These are phyloP conservation scores for Neofusicoccum parvum DNA, from an alignment of 2,329 filamentous ascomycete genomes.

Conservation along the genomic window DNA sequence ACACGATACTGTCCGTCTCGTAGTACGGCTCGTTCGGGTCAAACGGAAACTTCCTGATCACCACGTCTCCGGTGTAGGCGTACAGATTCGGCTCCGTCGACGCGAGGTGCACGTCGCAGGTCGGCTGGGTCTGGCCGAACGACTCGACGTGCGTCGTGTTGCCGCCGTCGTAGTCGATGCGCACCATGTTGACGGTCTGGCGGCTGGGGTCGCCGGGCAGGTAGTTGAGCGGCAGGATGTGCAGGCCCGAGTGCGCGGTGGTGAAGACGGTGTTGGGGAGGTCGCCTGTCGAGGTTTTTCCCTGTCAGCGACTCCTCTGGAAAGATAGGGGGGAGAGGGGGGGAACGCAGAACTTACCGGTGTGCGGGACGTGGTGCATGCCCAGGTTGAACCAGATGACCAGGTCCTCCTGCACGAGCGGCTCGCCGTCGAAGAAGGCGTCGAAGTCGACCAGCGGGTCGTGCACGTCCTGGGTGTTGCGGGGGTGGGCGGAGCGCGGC, in stretches of 20 bases:
- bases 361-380: constrained; percentile 53
- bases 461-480: constrained; percentile 48
- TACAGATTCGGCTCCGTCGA: not conserved
- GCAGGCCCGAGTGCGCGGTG: constrained; percentile 48
- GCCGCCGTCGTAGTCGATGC: constrained; percentile 40
- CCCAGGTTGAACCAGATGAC: constrained; percentile 57
- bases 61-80: constrained; percentile 30
- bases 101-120: not conserved
- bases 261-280: constrained; percentile 58
- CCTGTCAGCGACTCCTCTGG: too few relatives aligned
- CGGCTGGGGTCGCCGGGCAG: constrained; percentile 40
- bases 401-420: constrained; percentile 42
- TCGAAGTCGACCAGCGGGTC: constrained; percentile 56
- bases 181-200: constrained; percentile 43
- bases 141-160: constrained; percentile 31
- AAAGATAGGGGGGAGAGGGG: not conserved
- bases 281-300: constrained; percentile 21
- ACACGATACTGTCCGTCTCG: not conserved
- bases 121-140: constrained; percentile 30
- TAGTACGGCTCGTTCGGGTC: constrained; percentile 9
- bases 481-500: constrained; percentile 48
- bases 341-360: constrained; percentile 3
- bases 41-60: constrained; percentile 40
- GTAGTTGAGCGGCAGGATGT: constrained; percentile 49
- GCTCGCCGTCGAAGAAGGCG: constrained; percentile 52